phyloP scores from a whole-genome alignment of 2,329 filamentous ascomycete genomes.

The Talaromyces sp. region DNA sequence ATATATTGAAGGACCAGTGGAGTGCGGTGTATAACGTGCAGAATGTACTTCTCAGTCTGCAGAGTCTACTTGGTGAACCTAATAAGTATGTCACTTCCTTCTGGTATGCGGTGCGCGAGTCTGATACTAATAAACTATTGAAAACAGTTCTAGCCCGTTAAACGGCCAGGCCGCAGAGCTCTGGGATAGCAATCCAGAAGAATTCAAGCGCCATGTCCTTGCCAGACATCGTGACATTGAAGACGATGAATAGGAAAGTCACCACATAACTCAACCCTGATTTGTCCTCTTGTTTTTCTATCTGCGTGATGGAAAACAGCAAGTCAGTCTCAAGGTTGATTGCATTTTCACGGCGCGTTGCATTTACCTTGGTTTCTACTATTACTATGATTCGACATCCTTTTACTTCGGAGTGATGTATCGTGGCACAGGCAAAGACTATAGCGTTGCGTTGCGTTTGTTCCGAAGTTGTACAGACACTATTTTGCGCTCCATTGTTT shows the following conservation, averaged over 20 bases:
- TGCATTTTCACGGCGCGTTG: constrained; percentile 10
- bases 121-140: background rate
- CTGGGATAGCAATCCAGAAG: constrained; percentile 82
- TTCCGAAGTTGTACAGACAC: background rate
- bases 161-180: constrained; percentile 95
- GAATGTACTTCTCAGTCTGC: constrained; percentile 85
- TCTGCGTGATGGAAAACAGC: background rate
- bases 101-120: too few species aligned
- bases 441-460: constrained; percentile 7
- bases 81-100: constrained; percentile 69
- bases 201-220: constrained; percentile 77
- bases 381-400: background rate
- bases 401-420: background rate
- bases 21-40: constrained; percentile 96
- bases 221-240: constrained; percentile 59
- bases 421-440: background rate
- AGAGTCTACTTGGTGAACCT: constrained; percentile 91
- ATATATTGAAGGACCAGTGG: constrained; percentile 99
- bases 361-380: background rate
- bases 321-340: background rate
- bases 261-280: background rate
- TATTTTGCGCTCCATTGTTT: background rate
- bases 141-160: constrained; percentile 74
- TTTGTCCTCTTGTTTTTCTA: background rate
- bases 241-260: constrained; percentile 36